Percentiles rank a stretch among this genome's conserved stretches.
phyloP scores from a whole-genome alignment of 2,329 filamentous ascomycete genomes.

The Ophiocordyceps camponoti-floridani region DNA sequence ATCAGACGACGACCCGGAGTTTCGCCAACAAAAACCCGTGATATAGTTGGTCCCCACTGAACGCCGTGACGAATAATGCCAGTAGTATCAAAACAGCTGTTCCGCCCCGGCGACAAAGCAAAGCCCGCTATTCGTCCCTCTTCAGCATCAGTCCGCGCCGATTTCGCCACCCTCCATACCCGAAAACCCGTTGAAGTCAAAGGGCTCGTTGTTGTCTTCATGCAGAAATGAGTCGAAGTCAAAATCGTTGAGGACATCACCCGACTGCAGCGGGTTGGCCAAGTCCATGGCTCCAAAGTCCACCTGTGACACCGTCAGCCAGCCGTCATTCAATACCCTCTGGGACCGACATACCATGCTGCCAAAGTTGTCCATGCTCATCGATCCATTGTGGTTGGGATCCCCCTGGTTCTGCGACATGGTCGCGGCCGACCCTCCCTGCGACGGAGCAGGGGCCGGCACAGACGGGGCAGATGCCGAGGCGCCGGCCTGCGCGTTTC shows the following conservation, averaged over 20 bases:
- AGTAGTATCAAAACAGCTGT: constrained; percentile 14
- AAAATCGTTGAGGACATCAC: constrained; percentile 46
- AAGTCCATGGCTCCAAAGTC: constrained; percentile 34
- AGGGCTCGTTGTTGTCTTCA: constrained; percentile 28
- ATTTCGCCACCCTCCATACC: constrained; percentile 40
- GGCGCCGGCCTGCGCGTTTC: constrained; percentile 11
- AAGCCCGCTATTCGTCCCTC: constrained; percentile 4
- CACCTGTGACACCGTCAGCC: constrained; percentile 10
- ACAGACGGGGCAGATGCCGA: constrained; percentile 11
- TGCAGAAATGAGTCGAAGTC: constrained; percentile 53
- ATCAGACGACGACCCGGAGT: constrained; percentile 5
- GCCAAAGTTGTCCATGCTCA: constrained; percentile 25
- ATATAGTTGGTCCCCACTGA: constrained; percentile 18
- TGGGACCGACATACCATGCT: constrained; percentile 21
- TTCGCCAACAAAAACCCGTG: constrained; percentile 15
- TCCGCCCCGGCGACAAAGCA: constrained; percentile 9
- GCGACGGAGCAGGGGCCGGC: constrained; percentile 11
- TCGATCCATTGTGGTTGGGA: constrained; percentile 23
- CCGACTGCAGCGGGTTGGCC: constrained; percentile 32
- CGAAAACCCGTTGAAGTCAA: constrained; percentile 36
- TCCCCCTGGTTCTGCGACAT: constrained; percentile 28
- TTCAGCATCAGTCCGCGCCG: constrained; percentile 29
- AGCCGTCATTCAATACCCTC: background rate
- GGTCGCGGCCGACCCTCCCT: constrained; percentile 19
- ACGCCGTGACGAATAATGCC: constrained; percentile 23